Conservation (phyloP, 345 rosid species). For the Xanthoceras sorbifolium region DNA sequence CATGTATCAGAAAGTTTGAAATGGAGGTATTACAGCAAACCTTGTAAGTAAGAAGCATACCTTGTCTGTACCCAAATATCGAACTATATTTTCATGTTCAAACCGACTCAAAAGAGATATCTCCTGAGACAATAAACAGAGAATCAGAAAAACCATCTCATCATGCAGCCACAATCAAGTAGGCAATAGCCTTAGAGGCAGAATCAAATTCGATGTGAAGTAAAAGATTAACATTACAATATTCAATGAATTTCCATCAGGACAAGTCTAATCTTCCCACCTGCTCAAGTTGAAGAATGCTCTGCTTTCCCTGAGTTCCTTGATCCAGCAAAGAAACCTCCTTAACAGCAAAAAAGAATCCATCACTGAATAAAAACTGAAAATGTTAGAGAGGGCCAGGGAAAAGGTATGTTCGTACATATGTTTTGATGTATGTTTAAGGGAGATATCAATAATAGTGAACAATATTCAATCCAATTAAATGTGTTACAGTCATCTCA, state of each 20-base stretch:
- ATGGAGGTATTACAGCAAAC: background rate
- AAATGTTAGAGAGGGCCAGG: background rate
- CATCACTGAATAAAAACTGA: slow-evolving; percentile 53
- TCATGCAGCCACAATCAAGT: background rate
- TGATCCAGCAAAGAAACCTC: slow-evolving; percentile 87
- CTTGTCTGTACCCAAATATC: slow-evolving; percentile 74
- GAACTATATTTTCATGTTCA: slow-evolving; percentile 85
- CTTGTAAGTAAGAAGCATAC: slow-evolving; percentile 34
- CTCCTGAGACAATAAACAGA: slow-evolving; percentile 52
- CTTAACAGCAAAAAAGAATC: slow-evolving; percentile 84
- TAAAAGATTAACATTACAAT: background rate
- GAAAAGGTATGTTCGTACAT: background rate
- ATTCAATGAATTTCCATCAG: background rate
- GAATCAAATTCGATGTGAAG: background rate
- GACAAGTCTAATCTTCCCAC: slow-evolving; percentile 32
- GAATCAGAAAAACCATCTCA: slow-evolving; percentile 6
- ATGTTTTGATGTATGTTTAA: no score
- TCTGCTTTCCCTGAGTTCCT: slow-evolving; percentile 69
- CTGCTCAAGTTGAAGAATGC: slow-evolving; percentile 79
- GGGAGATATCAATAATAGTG: background rate
- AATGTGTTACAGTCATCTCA: background rate
- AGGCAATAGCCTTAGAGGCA: background rate
- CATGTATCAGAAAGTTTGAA: background rate
- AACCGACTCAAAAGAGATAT: slow-evolving; percentile 77
- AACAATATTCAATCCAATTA: background rate